A percentile compares a stretch with the other conserved stretches of the same genome.
Evolutionary conservation across 495 filamentous ascomycete genomes (phyloP).

Genomic region (Annulohypoxylon bovei): DNA sequence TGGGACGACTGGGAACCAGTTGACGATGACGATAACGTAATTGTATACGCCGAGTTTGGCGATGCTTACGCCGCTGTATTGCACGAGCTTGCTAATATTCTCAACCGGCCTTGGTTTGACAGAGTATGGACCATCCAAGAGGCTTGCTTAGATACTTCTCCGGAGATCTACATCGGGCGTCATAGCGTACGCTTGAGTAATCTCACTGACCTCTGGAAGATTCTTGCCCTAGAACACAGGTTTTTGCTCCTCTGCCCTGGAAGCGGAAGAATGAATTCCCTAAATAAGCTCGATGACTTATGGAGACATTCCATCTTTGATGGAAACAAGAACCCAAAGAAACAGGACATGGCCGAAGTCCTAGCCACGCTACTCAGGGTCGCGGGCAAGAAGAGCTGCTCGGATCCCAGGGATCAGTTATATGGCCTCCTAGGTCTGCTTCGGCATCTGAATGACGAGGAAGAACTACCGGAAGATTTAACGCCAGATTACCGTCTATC

Average conservation of each 20-base stretch:
- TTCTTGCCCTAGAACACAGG: background rate
- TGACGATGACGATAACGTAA: conserved; percentile 22
- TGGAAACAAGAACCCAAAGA: too few relatives aligned
- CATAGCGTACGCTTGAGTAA: background rate
- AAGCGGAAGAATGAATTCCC: background rate
- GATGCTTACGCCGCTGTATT: background rate
- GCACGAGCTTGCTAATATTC: background rate
- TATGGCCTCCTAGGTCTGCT: conserved; percentile 33
- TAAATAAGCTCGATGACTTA: too few relatives aligned
- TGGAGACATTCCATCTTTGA: too few relatives aligned
- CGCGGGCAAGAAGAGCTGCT: background rate
- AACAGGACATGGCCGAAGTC: background rate
- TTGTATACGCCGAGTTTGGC: background rate
- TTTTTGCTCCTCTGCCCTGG: background rate
- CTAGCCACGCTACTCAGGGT: background rate
- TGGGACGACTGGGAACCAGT: conserved; percentile 21
- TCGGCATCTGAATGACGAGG: background rate
- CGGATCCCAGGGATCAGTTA: conserved; percentile 27
- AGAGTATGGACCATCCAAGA: conserved; percentile 39
- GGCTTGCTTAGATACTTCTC: conserved; percentile 4
- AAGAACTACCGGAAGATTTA: conserved; percentile 20
- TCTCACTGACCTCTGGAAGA: background rate
- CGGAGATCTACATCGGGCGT: conserved; percentile 1
- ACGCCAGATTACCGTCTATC: conserved; percentile 19
- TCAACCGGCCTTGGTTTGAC: conserved; percentile 12